Evolutionary conservation across 139 green algal species (phyloP), one percentile per base, ranked within the genome.

Genomic region (Ettlia oleoabundans): DNA sequence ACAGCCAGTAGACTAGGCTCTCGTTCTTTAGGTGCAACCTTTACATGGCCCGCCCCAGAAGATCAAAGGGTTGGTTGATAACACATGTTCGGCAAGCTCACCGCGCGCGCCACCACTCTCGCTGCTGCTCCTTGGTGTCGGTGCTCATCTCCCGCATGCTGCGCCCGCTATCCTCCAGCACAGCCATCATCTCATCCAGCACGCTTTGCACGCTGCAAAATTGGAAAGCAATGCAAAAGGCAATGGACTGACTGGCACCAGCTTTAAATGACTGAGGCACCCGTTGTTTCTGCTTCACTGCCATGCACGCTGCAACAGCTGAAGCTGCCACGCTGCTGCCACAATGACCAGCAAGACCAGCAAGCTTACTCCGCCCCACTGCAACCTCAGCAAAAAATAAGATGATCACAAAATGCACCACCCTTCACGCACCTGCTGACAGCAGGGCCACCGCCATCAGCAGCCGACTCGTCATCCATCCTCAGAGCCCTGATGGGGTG

Each of bases 71-170:
- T n/a, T n/a, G n/a, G n/a, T n/a, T n/a, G n/a, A n/a, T 22, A n/a
- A 22, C 55, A 65, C 18, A 15, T 9, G 18, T 32, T n/a, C 18
- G 55, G 55, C 55, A 24, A n/a, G 66, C 73, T 9, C 73, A 69
- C 73, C 93, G 87, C n/a, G 85, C 62, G 55, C 89, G 69, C 89
- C 88, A 94, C 85, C 89, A 92, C 51, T 65, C 78, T 0, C 86
- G 69, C 71, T 78, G 67, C 68, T 89, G 67, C 65, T 88, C 77
- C 22, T 63, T 76, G 33, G 47, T 74, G 9, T 84, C 58, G 0
- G 76, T 80, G 47, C 41, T 58, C 77, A 85, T 43, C 52, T 81
- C 79, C 5, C 77, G 67, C 91, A 95, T 95, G 87, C 89, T 94
- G 76, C 75, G 80, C 19, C 55, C 62, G 81, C 89, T 94, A 65